Conservation (phyloP, 1,139 yeast genomes). For the Taphrina communis region DNA sequence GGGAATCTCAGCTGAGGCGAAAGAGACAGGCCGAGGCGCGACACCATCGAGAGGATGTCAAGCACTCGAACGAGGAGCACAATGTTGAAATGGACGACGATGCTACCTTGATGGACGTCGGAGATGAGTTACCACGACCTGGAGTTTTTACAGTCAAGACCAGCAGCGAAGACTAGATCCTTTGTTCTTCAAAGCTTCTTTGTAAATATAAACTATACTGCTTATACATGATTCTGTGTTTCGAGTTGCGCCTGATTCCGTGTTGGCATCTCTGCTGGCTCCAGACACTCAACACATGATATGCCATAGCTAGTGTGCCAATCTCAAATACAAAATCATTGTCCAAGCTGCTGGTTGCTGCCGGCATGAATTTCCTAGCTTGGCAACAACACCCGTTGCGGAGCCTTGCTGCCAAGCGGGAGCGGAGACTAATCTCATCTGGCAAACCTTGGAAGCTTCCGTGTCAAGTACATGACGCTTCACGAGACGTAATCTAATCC, state of each 20-base stretch:
- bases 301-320: too few species aligned
- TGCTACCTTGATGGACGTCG: not conserved
- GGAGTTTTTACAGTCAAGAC: conserved; percentile 11
- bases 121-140: not conserved
- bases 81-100: not conserved
- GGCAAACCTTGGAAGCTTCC: too few species aligned
- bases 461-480: too few species aligned
- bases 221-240: too few species aligned
- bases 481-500: too few species aligned
- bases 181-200: not conserved
- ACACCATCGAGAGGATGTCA: not conserved
- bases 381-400: not conserved
- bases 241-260: too few species aligned
- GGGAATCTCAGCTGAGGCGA: not conserved
- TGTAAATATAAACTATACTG: not conserved
- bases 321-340: too few species aligned
- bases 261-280: too few species aligned
- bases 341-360: too few species aligned
- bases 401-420: not conserved
- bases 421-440: too few species aligned
- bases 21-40: not conserved
- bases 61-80: not conserved
- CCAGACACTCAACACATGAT: too few species aligned
- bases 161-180: conserved; percentile 7
- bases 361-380: not conserved